phyloP scores from a whole-genome alignment of 768 basidiomycete genomes.

The Coprinopsis strossmayeri region DNA sequence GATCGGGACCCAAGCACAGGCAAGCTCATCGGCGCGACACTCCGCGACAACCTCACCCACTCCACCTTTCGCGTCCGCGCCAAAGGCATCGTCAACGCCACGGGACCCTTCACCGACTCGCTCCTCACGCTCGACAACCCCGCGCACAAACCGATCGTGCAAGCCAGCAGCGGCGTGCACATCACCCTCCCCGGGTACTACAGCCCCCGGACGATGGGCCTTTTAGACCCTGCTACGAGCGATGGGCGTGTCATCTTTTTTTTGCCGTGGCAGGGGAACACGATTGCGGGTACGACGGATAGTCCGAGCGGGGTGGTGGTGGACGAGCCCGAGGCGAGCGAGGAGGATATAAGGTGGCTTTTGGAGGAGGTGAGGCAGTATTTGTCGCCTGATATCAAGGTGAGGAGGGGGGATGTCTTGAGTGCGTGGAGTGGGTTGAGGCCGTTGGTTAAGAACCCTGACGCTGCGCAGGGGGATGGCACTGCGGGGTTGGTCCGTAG shows the following conservation, averaged over 20 bases:
- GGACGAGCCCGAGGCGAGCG: constrained; percentile 58
- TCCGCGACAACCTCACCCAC: constrained; percentile 75
- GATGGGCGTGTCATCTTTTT: constrained; percentile 99
- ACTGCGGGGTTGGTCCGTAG: constrained; percentile 90
- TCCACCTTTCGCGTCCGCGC: background rate
- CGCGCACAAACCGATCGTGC: constrained; percentile 77
- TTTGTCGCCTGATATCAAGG: constrained; percentile 86
- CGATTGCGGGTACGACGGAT: constrained; percentile 96
- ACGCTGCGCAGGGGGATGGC: constrained; percentile 1
- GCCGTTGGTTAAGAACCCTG: constrained; percentile 82
- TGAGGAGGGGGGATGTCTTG: constrained; percentile 90
- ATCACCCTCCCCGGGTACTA: constrained; percentile 98
- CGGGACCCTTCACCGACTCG: constrained; percentile 88
- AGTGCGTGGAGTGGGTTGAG: constrained; percentile 93
- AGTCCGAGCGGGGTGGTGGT: constrained; percentile 55
- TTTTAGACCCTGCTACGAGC: constrained; percentile 90
- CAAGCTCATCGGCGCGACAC: constrained; percentile 64
- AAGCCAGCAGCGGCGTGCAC: constrained; percentile 89
- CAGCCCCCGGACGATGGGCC: constrained; percentile 89
- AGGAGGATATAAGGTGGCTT: constrained; percentile 97
- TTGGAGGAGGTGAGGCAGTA: constrained; percentile 89
- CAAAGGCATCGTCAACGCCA: constrained; percentile 92
- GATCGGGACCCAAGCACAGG: constrained; percentile 55
- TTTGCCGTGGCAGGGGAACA: constrained; percentile 97
- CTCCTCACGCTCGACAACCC: constrained; percentile 79